Evolutionary conservation across 2,329 filamentous ascomycete species (phyloP).

Genomic region (Cercospora sp.): DNA sequence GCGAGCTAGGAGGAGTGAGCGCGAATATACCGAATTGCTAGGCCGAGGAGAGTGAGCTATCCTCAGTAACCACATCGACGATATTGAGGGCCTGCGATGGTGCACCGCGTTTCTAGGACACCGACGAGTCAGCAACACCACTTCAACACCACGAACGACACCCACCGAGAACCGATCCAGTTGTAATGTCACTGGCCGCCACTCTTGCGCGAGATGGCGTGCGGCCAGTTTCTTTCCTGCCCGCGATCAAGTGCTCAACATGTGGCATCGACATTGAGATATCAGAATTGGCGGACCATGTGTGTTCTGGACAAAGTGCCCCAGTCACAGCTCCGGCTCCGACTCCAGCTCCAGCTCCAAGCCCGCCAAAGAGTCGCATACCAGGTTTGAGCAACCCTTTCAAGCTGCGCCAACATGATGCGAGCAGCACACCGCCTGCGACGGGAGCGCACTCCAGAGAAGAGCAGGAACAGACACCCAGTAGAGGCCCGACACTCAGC

Average conservation of each 20-base stretch:
- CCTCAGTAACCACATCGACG: not conserved
- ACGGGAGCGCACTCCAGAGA: slow-evolving; percentile 7
- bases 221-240: slow-evolving; percentile 69
- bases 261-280: slow-evolving; percentile 78
- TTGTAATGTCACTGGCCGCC: slow-evolving; percentile 35
- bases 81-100: slow-evolving; percentile 1
- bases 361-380: slow-evolving; percentile 21
- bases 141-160: not conserved
- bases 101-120: slow-evolving; percentile 1
- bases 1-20: not conserved
- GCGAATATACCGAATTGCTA: not conserved
- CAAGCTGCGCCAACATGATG: slow-evolving; percentile 27
- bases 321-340: not conserved
- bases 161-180: not conserved
- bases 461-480: slow-evolving; percentile 14
- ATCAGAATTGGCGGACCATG: slow-evolving; percentile 79
- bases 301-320: slow-evolving; percentile 52
- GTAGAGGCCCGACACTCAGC: slow-evolving; percentile 19
- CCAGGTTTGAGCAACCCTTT: slow-evolving; percentile 33
- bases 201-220: slow-evolving; percentile 38
- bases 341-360: not conserved
- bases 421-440: slow-evolving; percentile 14
- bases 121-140: slow-evolving; percentile 10
- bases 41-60: not conserved
- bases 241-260: slow-evolving; percentile 83